phyloP scores from a whole-genome alignment of 2,329 filamentous ascomycete genomes.

The Sphaerulina musiva region DNA sequence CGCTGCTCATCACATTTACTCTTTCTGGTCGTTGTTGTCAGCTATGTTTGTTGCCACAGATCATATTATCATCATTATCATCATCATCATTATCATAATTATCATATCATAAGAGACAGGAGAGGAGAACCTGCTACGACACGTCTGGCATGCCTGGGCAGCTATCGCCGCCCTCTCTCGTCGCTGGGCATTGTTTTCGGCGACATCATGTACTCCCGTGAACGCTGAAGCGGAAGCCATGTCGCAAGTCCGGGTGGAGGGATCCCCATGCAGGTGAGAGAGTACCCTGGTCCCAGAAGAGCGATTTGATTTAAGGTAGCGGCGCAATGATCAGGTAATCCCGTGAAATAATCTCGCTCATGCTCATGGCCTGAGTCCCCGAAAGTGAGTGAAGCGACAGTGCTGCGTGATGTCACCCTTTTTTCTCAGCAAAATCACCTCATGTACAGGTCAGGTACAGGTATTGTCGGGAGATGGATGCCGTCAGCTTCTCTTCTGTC shows the following conservation, averaged over 20 bases:
- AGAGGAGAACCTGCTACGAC: conserved; percentile 37
- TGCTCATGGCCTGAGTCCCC: no score
- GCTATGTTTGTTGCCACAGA: background rate
- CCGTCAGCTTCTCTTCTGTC: no score
- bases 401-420: no score
- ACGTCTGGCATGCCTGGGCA: conserved; percentile 54
- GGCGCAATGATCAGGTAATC: no score
- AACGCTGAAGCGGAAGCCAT: conserved; percentile 12
- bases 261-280: background rate
- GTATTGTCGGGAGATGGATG: no score
- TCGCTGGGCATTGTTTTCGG: conserved; percentile 26
- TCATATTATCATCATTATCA: no score
- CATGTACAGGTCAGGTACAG: no score
- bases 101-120: background rate
- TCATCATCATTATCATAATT: no score
- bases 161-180: conserved; percentile 47
- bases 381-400: no score
- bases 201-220: conserved; percentile 7
- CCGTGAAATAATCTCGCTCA: no score
- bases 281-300: background rate
- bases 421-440: no score
- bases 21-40: conserved; percentile 42
- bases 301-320: background rate
- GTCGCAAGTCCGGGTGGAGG: background rate
- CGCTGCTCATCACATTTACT: conserved; percentile 59